A percentile compares a stretch with the other conserved stretches of the same genome.
Evolutionary conservation across 2,329 filamentous ascomycete genomes (phyloP).

Genomic region (Talaromyces sp.): DNA sequence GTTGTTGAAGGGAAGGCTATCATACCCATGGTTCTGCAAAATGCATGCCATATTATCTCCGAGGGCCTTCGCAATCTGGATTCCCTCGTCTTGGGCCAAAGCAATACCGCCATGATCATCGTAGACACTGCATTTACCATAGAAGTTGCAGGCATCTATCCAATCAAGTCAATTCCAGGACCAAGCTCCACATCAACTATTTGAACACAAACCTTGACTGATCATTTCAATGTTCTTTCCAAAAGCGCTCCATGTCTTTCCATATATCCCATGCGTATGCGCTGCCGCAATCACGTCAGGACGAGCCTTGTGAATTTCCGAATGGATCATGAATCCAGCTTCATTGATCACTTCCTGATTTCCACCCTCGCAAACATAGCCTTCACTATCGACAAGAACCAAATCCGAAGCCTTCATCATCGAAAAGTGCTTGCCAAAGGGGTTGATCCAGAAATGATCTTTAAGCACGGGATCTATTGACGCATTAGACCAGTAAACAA

Average conservation of each 20-base stretch:
- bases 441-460: conserved; percentile 42
- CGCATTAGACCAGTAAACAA: background rate
- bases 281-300: conserved; percentile 58
- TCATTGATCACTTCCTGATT: conserved; percentile 39
- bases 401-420: conserved; percentile 42
- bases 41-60: conserved; percentile 42
- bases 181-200: background rate
- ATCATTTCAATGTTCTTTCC: conserved; percentile 58
- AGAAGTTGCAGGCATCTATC: conserved; percentile 38
- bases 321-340: conserved; percentile 59
- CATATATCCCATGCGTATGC: conserved; percentile 57
- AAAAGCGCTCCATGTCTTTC: conserved; percentile 60
- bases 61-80: conserved; percentile 36
- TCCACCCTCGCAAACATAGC: conserved; percentile 40
- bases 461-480: conserved; percentile 34
- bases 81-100: conserved; percentile 39
- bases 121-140: conserved; percentile 37
- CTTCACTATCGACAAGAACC: conserved; percentile 39
- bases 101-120: conserved; percentile 41
- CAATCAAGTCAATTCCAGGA: background rate
- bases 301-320: conserved; percentile 56
- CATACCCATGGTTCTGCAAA: conserved; percentile 41
- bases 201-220: conserved; percentile 57
- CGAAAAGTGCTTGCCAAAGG: conserved; percentile 40
- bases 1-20: background rate